phyloP scores from a whole-genome alignment of 2,329 filamentous ascomycete species.

The Fusarium verrucosum region DNA sequence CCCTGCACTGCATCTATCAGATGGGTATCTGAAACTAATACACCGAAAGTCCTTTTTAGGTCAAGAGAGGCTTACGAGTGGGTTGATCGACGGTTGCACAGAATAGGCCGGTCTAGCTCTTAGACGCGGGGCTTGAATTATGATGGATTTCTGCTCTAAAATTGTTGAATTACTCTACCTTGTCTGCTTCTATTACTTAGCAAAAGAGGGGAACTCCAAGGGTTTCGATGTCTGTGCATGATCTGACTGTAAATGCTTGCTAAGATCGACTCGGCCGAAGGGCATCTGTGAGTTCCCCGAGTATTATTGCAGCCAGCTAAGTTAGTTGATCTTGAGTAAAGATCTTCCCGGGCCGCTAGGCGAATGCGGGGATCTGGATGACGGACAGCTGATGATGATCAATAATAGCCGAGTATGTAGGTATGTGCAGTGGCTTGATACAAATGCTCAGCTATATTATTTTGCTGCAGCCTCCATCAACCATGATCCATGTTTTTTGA shows the following conservation, averaged over 20 bases:
- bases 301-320: conserved; percentile 9
- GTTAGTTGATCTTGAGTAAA: conserved; percentile 17
- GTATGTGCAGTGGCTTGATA: conserved; percentile 1
- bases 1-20: conserved; percentile 2
- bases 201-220: no score
- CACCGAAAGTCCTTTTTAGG: background rate
- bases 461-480: background rate
- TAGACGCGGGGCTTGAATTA: background rate
- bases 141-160: conserved; percentile 9
- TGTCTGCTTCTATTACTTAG: background rate
- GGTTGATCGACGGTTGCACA: conserved; percentile 21
- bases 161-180: background rate
- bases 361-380: conserved; percentile 18
- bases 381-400: conserved; percentile 1
- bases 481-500: background rate
- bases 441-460: conserved; percentile 1
- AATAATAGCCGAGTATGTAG: background rate
- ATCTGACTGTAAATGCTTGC: background rate
- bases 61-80: background rate
- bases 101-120: background rate
- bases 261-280: background rate
- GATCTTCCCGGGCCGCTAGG: conserved; percentile 23
- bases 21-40: conserved; percentile 1
- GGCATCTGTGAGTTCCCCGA: conserved; percentile 1
- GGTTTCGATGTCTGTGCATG: background rate